These are phyloP conservation scores for Boletus bicolor DNA, from an alignment of 768 basidiomycete species.

Conservation along the genomic window DNA sequence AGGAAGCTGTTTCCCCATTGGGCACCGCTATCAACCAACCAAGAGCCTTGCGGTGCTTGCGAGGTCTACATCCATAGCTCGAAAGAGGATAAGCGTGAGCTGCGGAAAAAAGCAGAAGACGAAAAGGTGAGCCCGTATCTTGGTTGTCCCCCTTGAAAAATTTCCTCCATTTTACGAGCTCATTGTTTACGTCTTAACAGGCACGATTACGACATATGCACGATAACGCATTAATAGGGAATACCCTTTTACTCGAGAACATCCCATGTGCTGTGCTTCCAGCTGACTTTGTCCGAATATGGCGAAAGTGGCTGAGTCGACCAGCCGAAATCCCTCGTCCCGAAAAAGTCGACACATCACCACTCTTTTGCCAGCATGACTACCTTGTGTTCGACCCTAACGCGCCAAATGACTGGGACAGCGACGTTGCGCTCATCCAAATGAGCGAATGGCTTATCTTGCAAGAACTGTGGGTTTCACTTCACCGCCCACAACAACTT, in stretches of 20 bases:
- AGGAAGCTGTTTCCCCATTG: slow-evolving; percentile 61
- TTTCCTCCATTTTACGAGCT: slow-evolving; percentile 17
- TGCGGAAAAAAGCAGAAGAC: slow-evolving; percentile 66
- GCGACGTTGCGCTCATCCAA: slow-evolving; percentile 53
- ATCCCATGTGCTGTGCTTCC: slow-evolving; percentile 58
- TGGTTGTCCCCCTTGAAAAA: not conserved
- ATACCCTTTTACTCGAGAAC: slow-evolving; percentile 44
- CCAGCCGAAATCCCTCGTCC: slow-evolving; percentile 58
- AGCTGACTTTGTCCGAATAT: slow-evolving; percentile 57
- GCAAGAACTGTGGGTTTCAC: slow-evolving; percentile 49
- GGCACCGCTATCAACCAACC: slow-evolving; percentile 49
- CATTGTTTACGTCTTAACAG: slow-evolving; percentile 35
- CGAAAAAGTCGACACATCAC: slow-evolving; percentile 54
- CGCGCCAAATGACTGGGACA: slow-evolving; percentile 53
- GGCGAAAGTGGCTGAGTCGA: slow-evolving; percentile 67
- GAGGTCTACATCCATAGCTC: slow-evolving; percentile 51
- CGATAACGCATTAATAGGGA: slow-evolving; percentile 49
- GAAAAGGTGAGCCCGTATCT: slow-evolving; percentile 57
- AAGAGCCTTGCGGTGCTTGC: slow-evolving; percentile 63
- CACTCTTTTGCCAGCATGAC: slow-evolving; percentile 66
- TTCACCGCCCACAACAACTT: not conserved
- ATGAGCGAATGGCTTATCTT: slow-evolving; percentile 64
- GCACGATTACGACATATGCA: slow-evolving; percentile 62
- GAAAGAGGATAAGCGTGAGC: slow-evolving; percentile 58
- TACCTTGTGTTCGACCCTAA: slow-evolving; percentile 67